A percentile compares a stretch with the other conserved stretches of the same genome.
Evolutionary conservation across 1,139 yeast genomes (phyloP).

Genomic region (Kodamaea plutei): DNA sequence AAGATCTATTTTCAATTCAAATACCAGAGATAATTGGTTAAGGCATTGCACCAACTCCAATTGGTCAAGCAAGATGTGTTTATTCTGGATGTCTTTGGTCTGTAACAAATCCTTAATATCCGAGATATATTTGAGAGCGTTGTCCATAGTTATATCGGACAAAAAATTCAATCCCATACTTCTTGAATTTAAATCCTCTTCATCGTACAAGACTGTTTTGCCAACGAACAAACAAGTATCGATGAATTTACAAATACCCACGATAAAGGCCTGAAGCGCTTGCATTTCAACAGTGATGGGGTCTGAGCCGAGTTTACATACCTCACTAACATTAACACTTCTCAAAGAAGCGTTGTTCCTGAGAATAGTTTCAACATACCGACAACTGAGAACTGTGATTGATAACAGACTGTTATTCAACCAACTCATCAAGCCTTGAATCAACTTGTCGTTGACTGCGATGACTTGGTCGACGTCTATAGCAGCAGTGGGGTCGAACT

Average conservation of each 20-base stretch:
- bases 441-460: slow-evolving; percentile 40
- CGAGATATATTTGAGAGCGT: slow-evolving; percentile 5
- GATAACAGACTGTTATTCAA: slow-evolving; percentile 57
- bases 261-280: slow-evolving; percentile 43
- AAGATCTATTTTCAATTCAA: slow-evolving; percentile 16
- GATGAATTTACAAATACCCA: slow-evolving; percentile 52
- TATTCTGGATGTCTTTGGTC: slow-evolving; percentile 1
- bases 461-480: slow-evolving; percentile 35
- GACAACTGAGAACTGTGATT: slow-evolving; percentile 60
- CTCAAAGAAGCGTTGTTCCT: slow-evolving; percentile 27
- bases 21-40: slow-evolving; percentile 26
- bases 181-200: slow-evolving; percentile 69
- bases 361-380: slow-evolving; percentile 57
- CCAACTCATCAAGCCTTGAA: slow-evolving; percentile 55
- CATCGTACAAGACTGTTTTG: slow-evolving; percentile 64
- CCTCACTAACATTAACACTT: background rate
- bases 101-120: slow-evolving; percentile 2
- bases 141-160: slow-evolving; percentile 19
- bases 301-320: slow-evolving; percentile 5
- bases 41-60: slow-evolving; percentile 25
- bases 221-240: slow-evolving; percentile 48
- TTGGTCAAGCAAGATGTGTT: slow-evolving; percentile 20
- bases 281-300: slow-evolving; percentile 10
- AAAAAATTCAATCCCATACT: slow-evolving; percentile 49
- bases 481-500: slow-evolving; percentile 33